Conservation (phyloP, 1,284 basidiomycete genomes). For the Mycena sp. region DNA sequence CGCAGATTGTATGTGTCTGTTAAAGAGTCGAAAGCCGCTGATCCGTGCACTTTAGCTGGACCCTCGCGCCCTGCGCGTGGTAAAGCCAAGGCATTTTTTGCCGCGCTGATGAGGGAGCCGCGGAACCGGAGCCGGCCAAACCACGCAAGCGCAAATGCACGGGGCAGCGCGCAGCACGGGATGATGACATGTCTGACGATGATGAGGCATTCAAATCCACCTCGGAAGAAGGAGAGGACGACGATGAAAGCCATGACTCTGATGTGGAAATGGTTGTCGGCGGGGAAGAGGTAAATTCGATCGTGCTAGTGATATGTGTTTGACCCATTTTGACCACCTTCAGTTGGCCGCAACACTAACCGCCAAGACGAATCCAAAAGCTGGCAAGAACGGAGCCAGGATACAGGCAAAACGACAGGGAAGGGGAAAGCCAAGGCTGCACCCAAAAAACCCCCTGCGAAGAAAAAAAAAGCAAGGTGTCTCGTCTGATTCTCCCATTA, state of each 20-base stretch:
- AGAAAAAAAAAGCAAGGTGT: background rate
- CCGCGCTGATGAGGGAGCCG: background rate
- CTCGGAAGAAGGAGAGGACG: background rate
- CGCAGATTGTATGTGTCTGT: background rate
- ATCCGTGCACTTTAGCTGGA: background rate
- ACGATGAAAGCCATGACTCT: background rate
- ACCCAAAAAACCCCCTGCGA: background rate
- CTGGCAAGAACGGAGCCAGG: background rate
- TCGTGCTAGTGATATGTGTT: background rate
- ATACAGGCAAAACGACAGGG: background rate
- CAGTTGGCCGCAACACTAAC: conserved; percentile 3
- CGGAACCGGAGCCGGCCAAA: background rate
- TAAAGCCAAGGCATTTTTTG: background rate
- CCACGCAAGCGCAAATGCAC: background rate
- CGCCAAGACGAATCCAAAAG: conserved; percentile 7
- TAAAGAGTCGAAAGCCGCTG: background rate
- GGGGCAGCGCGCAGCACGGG: background rate
- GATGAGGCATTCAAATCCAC: background rate
- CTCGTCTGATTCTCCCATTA: background rate
- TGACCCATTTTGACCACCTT: background rate
- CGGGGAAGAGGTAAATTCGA: conserved; percentile 1
- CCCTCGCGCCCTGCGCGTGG: background rate
- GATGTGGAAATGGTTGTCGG: conserved; percentile 2
- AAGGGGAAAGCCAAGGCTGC: background rate
- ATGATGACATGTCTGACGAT: background rate